Evolutionary conservation across 2,329 filamentous ascomycete species (phyloP), one percentile per base, ranked within the genome.

Genomic region (Nigrospora sphaerica): DNA sequence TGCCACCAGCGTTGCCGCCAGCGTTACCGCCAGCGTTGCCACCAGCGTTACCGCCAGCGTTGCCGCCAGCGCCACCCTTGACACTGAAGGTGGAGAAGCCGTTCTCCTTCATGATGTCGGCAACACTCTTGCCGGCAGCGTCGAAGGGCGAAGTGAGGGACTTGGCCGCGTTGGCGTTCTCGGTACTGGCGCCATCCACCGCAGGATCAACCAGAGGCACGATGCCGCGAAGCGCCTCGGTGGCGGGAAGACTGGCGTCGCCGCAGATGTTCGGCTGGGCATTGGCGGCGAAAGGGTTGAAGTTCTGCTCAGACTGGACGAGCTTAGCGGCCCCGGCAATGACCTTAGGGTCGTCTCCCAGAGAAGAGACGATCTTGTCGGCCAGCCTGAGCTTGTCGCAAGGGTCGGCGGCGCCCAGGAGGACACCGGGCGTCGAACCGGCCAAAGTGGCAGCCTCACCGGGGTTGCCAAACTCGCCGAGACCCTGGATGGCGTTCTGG

Each of bases 241-340:
- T 85, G 32, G 70, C 75, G 12, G 84, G 84, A 2, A 88, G 75
- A 23, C 71, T 67, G 2, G 81, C 66, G 52, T 87, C 80, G 34
- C 70, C 74, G 65, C 84, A 87, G 59, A 88, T 76, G 50, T 73
- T 78, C 16, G 79, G 81, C 32, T 80, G 71, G 23, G 23, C 5
- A 56, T 68, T 68, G 51, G 77, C 74, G 46, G 65, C 76, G 53
- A 81, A 85, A 44, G 80, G 81, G 69, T 86, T 86, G 70, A 85
- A 85, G 74, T 87, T 86, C 65, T 85, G 81, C 71, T 86, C 83
- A 4, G 83, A 82, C 23, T 77, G 75, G 13, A 86, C 82, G 34
- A 86, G 72, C 14, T 74, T 75, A 48, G 74, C 74, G 16, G 83
- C 83, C 17, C 79, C 83, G 13, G 74, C 71, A 48, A 86, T 69